These are phyloP conservation scores for Penicillium sumatraense DNA, from an alignment of 2,329 filamentous ascomycete genomes.

Conservation along the genomic window DNA sequence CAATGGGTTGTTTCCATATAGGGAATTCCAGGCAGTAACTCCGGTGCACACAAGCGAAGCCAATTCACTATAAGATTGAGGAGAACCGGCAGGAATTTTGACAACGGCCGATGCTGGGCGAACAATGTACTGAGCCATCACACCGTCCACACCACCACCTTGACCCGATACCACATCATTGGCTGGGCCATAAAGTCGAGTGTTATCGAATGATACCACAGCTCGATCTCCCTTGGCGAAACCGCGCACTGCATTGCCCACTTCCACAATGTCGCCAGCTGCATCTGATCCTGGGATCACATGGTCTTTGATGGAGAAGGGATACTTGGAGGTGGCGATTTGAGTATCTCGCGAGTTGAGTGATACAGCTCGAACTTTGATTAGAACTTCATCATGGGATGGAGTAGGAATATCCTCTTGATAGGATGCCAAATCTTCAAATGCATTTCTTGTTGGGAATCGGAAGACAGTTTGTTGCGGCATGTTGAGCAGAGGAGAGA, in stretches of 20 bases:
- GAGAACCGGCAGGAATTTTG: slow-evolving; percentile 35
- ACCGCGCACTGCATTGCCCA: slow-evolving; percentile 6
- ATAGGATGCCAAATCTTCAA: slow-evolving; percentile 10
- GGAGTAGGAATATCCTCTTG: slow-evolving; percentile 40
- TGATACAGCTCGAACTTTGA: slow-evolving; percentile 56
- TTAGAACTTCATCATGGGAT: slow-evolving; percentile 66
- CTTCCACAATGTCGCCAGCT: slow-evolving; percentile 44
- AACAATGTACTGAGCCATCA: slow-evolving; percentile 43
- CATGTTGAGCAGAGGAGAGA: not conserved
- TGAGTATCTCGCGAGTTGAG: slow-evolving; percentile 49
- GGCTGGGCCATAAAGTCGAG: slow-evolving; percentile 9
- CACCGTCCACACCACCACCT: slow-evolving; percentile 40
- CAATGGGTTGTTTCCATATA: slow-evolving; percentile 42
- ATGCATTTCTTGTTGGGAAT: slow-evolving; percentile 10
- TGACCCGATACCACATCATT: slow-evolving; percentile 19
- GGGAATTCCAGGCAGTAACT: slow-evolving; percentile 48
- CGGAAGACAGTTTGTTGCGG: slow-evolving; percentile 17
- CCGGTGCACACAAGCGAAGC: slow-evolving; percentile 45
- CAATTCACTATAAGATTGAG: slow-evolving; percentile 35
- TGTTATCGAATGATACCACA: slow-evolving; percentile 13
- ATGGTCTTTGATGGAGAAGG: slow-evolving; percentile 50
- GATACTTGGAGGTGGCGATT: slow-evolving; percentile 51
- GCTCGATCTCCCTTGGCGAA: slow-evolving; percentile 57
- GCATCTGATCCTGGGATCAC: slow-evolving; percentile 50
- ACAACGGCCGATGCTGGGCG: slow-evolving; percentile 39